Base-by-base conservation (phyloP, 1,284 basidiomycete species). In the Ustilago cynodontis region DNA sequence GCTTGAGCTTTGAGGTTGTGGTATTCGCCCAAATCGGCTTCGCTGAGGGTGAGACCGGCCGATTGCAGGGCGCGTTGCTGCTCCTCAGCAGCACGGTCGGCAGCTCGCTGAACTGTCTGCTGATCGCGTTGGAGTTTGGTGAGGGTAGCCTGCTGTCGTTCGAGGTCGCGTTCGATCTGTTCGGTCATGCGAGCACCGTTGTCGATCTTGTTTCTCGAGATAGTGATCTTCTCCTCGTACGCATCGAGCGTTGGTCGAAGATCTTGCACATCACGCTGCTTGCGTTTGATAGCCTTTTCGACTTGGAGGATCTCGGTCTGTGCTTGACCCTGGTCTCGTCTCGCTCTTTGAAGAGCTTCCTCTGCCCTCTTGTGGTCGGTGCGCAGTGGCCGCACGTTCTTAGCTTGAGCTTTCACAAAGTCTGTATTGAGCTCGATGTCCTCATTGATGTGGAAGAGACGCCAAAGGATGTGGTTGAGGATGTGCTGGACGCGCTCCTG, bases 11-110 rank as follows among this genome's bases (percentile, higher is more conserved):
- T 71, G 28, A 84, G 78, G 43, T 72, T 68, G 41, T 92, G 92
- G 86, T 99, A 99, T 82, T 97, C 93, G 53, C 92, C 91, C 11
- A 98, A 87, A 80, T 92, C 93, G 62, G 93, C 92, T 81, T 93
- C 92, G 65, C 90, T 93, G 4, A 99, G 88, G 0, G 92, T 91
- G 49, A 93, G 88, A 52, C 93, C 94, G 52, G 91, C 88, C 2
- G 79, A 76, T 77, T 92, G 90, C 16, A 92, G 91, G 2, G 91
- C 90, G 77, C 89, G 90, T 63, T 92, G 88, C 81, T 94, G 93
- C 43, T 91, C 91, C 87, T 94, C 93, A 92, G 83, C 78, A 2
- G 82, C 81, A 18, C 66, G 55, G 29, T 77, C 81, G 3, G 80
- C 77, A 2, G 80, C 75, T 29, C 70, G 65, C 51, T 82, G 76